Conservation (phyloP, 805 yeast species). For the Cyberlindnera petersonii region DNA sequence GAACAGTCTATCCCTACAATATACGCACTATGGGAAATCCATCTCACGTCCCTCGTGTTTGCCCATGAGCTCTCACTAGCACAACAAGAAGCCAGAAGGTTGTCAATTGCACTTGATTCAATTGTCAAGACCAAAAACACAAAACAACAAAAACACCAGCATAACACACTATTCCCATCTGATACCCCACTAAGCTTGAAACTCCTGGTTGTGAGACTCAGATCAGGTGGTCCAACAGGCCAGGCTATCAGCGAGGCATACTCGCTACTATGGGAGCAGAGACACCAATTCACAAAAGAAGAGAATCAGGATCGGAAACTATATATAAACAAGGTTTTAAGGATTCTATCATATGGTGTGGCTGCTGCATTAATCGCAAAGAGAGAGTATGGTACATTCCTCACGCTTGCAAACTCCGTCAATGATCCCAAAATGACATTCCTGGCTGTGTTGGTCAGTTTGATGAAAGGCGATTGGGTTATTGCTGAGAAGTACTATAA, state of each 20-base stretch:
- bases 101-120: conserved; percentile 21
- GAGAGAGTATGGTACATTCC: conserved; percentile 27
- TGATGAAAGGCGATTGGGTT: conserved; percentile 26
- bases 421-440: conserved; percentile 11
- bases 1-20: conserved; percentile 1
- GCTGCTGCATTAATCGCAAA: conserved; percentile 27
- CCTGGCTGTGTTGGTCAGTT: conserved; percentile 19
- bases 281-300: conserved; percentile 6
- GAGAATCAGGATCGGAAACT: neutral
- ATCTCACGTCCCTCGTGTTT: conserved; percentile 20
- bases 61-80: conserved; percentile 24
- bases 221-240: conserved; percentile 23
- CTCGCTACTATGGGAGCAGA: conserved; percentile 14
- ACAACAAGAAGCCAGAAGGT: conserved; percentile 25
- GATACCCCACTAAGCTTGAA: conserved; percentile 21
- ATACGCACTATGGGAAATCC: conserved; percentile 25
- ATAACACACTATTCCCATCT: conserved; percentile 13
- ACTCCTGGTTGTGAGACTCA: conserved; percentile 23
- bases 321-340: conserved; percentile 3
- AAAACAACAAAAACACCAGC: neutral
- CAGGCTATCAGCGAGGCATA: conserved; percentile 17
- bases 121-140: conserved; percentile 4
- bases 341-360: conserved; percentile 20
- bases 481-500: conserved; percentile 9
- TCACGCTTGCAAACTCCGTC: conserved; percentile 24